A percentile compares a stretch with the other conserved stretches of the same genome.
phyloP scores from a whole-genome alignment of 2,329 filamentous ascomycete species.

The Aureobasidium vineae region DNA sequence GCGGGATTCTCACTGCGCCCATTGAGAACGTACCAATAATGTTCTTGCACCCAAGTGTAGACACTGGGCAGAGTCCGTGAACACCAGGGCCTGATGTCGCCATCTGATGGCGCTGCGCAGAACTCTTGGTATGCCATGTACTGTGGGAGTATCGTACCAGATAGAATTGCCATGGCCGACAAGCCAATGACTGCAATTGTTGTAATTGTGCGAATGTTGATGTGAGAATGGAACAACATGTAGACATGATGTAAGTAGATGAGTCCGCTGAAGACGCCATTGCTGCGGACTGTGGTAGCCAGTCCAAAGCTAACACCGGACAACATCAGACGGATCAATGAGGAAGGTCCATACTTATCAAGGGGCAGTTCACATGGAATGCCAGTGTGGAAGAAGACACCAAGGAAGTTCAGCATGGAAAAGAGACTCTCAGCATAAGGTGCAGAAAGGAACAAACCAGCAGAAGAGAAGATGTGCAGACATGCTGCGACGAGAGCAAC shows the following conservation, averaged over 20 bases:
- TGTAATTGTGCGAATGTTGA: constrained; percentile 33
- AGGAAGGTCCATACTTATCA: background rate
- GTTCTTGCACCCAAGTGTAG: constrained; percentile 81
- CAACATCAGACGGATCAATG: constrained; percentile 24
- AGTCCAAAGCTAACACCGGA: constrained; percentile 58
- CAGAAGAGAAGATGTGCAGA: constrained; percentile 81
- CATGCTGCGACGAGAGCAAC: constrained; percentile 66
- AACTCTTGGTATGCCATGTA: constrained; percentile 69
- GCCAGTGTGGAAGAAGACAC: constrained; percentile 62
- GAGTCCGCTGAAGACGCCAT: constrained; percentile 79
- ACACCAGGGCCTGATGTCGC: constrained; percentile 68
- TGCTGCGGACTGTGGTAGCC: constrained; percentile 74
- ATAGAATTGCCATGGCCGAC: constrained; percentile 65
- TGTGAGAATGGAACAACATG: constrained; percentile 4
- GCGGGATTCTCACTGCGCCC: background rate
- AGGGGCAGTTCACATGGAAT: background rate
- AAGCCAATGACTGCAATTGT: constrained; percentile 49
- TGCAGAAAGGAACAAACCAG: constrained; percentile 82
- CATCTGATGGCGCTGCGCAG: constrained; percentile 51
- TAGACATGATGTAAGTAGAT: constrained; percentile 60
- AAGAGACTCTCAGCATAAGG: constrained; percentile 82
- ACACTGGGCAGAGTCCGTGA: constrained; percentile 71
- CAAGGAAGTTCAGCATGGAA: constrained; percentile 71
- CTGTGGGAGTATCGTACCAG: constrained; percentile 72
- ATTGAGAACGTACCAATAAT: constrained; percentile 70